Percentiles rank a stretch among this genome's conserved stretches.
phyloP scores from a whole-genome alignment of 2,329 filamentous ascomycete genomes.

The Ophiostoma perfectum region DNA sequence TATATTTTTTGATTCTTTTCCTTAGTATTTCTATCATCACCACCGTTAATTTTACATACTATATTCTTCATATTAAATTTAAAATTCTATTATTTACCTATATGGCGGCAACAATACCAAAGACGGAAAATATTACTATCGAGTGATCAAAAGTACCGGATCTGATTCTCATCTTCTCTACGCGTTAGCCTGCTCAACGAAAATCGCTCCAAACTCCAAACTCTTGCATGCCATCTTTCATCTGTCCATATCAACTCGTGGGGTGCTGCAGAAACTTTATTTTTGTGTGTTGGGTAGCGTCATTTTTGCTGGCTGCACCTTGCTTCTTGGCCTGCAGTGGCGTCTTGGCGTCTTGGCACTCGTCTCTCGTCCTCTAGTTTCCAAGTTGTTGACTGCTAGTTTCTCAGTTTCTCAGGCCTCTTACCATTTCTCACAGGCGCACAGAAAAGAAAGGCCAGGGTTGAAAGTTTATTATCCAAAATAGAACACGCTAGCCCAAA shows the following conservation, averaged over 20 bases:
- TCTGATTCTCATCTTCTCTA: neutral
- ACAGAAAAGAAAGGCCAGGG: too few relatives aligned
- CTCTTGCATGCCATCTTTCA: neutral
- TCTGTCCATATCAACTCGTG: neutral
- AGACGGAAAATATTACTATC: too few relatives aligned
- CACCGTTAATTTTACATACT: neutral
- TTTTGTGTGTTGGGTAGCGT: conserved; percentile 7
- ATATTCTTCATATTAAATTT: neutral
- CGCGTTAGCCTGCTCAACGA: neutral
- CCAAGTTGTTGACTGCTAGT: neutral
- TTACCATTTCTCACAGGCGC: too few relatives aligned
- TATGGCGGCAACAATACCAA: too few relatives aligned
- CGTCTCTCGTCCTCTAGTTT: neutral
- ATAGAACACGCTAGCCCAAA: conserved; percentile 23
- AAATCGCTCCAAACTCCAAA: neutral
- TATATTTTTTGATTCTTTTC: neutral
- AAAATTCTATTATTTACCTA: neutral
- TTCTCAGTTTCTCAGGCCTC: too few relatives aligned
- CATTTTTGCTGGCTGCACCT: conserved; percentile 11
- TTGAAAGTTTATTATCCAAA: conserved; percentile 27
- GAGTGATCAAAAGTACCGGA: too few relatives aligned
- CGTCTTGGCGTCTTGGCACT: conserved; percentile 16
- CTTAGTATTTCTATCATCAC: neutral
- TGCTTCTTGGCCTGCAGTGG: neutral
- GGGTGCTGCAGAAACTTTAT: conserved; percentile 13